Conservation (phyloP, 805 yeast genomes). For the Candida easanensis region DNA sequence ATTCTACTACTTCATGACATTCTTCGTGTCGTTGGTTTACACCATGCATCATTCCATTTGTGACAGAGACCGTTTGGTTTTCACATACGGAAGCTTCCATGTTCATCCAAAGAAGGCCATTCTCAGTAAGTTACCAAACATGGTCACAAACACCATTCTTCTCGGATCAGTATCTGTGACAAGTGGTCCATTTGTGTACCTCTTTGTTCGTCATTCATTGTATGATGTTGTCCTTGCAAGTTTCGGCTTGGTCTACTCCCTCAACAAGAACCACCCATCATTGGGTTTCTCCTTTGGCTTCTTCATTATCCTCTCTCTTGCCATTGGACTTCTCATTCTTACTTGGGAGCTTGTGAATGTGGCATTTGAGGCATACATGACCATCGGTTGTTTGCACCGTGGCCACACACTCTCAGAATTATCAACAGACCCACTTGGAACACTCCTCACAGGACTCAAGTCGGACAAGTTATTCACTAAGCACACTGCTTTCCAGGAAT, state of each 20-base stretch:
- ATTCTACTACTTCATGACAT: constrained; percentile 46
- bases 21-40: constrained; percentile 43
- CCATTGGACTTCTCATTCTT: constrained; percentile 35
- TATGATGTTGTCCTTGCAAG: constrained; percentile 38
- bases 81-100: constrained; percentile 38
- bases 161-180: constrained; percentile 31
- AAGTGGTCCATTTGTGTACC: constrained; percentile 38
- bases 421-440: constrained; percentile 59
- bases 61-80: constrained; percentile 53
- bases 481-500: constrained; percentile 72
- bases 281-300: constrained; percentile 32
- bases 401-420: constrained; percentile 58
- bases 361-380: constrained; percentile 60
- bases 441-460: constrained; percentile 61
- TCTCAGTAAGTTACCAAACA: constrained; percentile 24
- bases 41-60: constrained; percentile 47
- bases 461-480: constrained; percentile 49
- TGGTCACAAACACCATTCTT: constrained; percentile 38
- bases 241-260: constrained; percentile 31
- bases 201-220: constrained; percentile 38
- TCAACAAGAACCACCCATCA: constrained; percentile 41
- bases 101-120: constrained; percentile 37
- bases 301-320: constrained; percentile 30
- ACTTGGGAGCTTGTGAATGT: constrained; percentile 57
- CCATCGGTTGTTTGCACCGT: constrained; percentile 70